Evolutionary conservation across 495 filamentous ascomycete species (phyloP), one percentile per base, ranked within the genome.

Genomic region (Penicillium egyptiacum): DNA sequence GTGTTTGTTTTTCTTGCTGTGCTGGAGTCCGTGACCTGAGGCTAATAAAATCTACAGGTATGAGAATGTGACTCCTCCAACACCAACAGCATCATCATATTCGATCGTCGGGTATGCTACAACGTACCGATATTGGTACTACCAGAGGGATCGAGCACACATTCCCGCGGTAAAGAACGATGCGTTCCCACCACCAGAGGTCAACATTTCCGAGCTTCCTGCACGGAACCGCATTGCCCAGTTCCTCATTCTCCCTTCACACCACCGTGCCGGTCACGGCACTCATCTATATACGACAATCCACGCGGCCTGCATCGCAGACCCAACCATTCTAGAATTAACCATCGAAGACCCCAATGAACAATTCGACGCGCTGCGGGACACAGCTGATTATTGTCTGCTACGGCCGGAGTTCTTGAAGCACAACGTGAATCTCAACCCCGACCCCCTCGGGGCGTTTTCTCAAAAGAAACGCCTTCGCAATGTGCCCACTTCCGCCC

Each of bases 331-430:
- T 26, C 75, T 81, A 46, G 94, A 99, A 69, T 79, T 99, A 61
- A 94, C 93, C 0, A 89, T 99, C 19, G 94, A 99, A 72, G 92
- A 98, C 63, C 94, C 94, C 0, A 97, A 92, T 64, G 92, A 98
- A 68, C 85, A 86, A 14, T 99, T 99, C 62, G 91, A 96, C 69
- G 86, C 91, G 55, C 78, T 99, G 43, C 86, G 94, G 41, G 92
- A 98, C 70, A 79, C 87, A 35, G 86, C 86, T 56, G 94, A 99
- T 67, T 80, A 92, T 40, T 77, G 82, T 22, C 86, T 86, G 50
- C 77, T 98, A 44, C 68, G 58, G 19, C 68, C 72, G 16, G 74
- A 77, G 58, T 73, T 80, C 67, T 50, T 70, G 41, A 74, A 74
- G 54, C 73, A 76, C 58, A 60, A 73, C 12, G 60, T 81, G 47